phyloP scores from a whole-genome alignment of 2,329 filamentous ascomycete species.

The Zymoseptoria passerinii region DNA sequence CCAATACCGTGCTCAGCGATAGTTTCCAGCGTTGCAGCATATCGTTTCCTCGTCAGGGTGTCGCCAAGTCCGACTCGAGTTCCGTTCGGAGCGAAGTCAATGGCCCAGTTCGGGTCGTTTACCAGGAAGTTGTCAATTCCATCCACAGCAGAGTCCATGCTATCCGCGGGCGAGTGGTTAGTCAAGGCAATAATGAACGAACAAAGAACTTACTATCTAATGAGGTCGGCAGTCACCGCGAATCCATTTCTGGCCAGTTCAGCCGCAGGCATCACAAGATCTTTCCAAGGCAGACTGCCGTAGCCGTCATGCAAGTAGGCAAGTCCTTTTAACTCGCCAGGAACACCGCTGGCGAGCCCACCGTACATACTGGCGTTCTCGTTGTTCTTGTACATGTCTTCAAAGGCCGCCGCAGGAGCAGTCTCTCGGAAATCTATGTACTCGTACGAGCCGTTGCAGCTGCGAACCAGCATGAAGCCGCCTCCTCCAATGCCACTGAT shows the following conservation, averaged over 20 bases:
- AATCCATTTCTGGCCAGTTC: slow-evolving; percentile 68
- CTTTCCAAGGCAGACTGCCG: slow-evolving; percentile 48
- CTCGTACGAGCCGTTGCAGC: slow-evolving; percentile 67
- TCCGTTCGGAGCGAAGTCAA: slow-evolving; percentile 83
- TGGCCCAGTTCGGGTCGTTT: slow-evolving; percentile 68
- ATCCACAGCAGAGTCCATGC: slow-evolving; percentile 50
- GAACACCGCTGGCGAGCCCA: slow-evolving; percentile 48
- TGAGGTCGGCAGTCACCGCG: slow-evolving; percentile 61
- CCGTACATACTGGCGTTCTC: slow-evolving; percentile 52
- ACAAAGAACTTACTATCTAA: slow-evolving; percentile 44
- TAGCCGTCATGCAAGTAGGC: slow-evolving; percentile 69
- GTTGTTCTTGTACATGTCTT: slow-evolving; percentile 79
- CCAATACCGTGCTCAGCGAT: slow-evolving; percentile 67
- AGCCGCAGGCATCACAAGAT: slow-evolving; percentile 66
- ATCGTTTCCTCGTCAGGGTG: slow-evolving; percentile 69
- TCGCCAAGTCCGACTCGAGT: slow-evolving; percentile 64
- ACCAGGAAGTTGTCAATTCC: slow-evolving; percentile 57
- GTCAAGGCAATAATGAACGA: background rate
- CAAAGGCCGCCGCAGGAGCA: slow-evolving; percentile 69
- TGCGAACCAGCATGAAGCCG: slow-evolving; percentile 51
- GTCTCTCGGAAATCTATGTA: slow-evolving; percentile 85
- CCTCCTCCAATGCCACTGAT: slow-evolving; percentile 70
- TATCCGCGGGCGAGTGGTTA: background rate
- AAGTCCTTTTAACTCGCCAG: slow-evolving; percentile 69
- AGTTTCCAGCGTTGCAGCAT: slow-evolving; percentile 67